Evolutionary conservation across 2,329 filamentous ascomycete genomes (phyloP).

Genomic region (Diaporthe aspalathi): DNA sequence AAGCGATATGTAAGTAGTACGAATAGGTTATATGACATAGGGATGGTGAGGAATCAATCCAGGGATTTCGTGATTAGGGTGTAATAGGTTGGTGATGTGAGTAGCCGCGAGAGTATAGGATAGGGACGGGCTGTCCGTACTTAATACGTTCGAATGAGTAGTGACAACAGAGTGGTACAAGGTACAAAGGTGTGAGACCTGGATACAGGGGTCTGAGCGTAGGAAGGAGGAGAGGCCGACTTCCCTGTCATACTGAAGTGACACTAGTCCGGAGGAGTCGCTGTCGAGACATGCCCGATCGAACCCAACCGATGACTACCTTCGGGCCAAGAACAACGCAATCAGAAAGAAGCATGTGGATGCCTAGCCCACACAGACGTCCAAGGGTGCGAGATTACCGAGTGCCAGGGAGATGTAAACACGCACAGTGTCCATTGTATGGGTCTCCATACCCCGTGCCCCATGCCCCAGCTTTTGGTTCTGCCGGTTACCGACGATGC

Average conservation of each 20-base stretch:
- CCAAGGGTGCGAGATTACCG: slow-evolving; percentile 17
- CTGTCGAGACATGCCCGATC: slow-evolving; percentile 25
- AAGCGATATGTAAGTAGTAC: not conserved
- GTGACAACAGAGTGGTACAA: not conserved
- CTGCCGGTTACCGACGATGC: slow-evolving; percentile 12
- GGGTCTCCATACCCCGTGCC: slow-evolving; percentile 25
- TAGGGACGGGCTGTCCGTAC: slow-evolving; percentile 15
- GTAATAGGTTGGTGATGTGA: not conserved
- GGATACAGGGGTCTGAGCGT: slow-evolving; percentile 22
- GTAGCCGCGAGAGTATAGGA: not conserved
- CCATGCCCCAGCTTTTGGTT: slow-evolving; percentile 7
- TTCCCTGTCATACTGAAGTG: slow-evolving; percentile 26
- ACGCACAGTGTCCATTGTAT: slow-evolving; percentile 19
- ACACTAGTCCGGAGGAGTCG: slow-evolving; percentile 24
- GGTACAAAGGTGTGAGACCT: slow-evolving; percentile 14
- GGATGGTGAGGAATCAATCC: not conserved
- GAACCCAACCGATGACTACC: slow-evolving; percentile 19
- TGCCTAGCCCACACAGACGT: slow-evolving; percentile 20
- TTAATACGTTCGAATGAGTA: slow-evolving; percentile 23
- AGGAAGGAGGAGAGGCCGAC: slow-evolving; percentile 20
- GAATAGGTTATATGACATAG: not conserved
- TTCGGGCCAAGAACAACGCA: slow-evolving; percentile 29
- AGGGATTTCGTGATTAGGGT: not conserved
- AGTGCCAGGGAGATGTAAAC: slow-evolving; percentile 16
- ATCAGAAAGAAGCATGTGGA: slow-evolving; percentile 28